Evolutionary conservation across 495 filamentous ascomycete species (phyloP), one percentile per base, ranked within the genome.

Genomic region (Xylaria nigripes): DNA sequence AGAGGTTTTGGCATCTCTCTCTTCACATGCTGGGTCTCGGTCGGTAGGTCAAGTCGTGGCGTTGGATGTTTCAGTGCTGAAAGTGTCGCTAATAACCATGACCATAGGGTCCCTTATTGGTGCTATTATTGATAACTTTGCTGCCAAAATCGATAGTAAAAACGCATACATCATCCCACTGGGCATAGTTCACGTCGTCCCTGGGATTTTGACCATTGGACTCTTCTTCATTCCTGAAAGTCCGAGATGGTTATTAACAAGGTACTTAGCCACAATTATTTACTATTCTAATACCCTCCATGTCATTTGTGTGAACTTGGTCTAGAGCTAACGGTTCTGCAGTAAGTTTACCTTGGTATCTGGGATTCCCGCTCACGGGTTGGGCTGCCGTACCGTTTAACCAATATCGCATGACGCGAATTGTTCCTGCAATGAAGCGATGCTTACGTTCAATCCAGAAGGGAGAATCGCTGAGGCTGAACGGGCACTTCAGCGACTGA

Each of bases 191-290:
- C 81, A 79, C 50, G 64, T 84, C 29, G 68, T 84, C 5, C 81
- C 81, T 0, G 67, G 68, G 7, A 62, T 85, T 55, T 51, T 84
- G 42, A 62, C 69, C 21, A 61, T 74, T 29, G 74, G 71, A 10
- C 58, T 85, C 9, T 67, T 82, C 59, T 81, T 85, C 64, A 76
- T 85, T 38, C 81, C 82, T 8, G 82, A 85, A 57, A 80, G 77
- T 6, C 83, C 83, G 0, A 76, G 83, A 34, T 86, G 83, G 82
- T 68, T 86, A 27, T 69, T 83, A 34, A 72, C 51, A 1, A 46
- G 51, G 51, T 54, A 30, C 0, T 23, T 27, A n/a, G n/a, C n/a
- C n/a, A n/a, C n/a, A n/a, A n/a, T n/a, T n/a, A n/a, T n/a, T n/a
- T n/a, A n/a, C n/a, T n/a, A n/a, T n/a, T n/a, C n/a, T n/a, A n/a